Conservation (phyloP, 176 grass and related monocot genomes). For the Carex pumila region DNA sequence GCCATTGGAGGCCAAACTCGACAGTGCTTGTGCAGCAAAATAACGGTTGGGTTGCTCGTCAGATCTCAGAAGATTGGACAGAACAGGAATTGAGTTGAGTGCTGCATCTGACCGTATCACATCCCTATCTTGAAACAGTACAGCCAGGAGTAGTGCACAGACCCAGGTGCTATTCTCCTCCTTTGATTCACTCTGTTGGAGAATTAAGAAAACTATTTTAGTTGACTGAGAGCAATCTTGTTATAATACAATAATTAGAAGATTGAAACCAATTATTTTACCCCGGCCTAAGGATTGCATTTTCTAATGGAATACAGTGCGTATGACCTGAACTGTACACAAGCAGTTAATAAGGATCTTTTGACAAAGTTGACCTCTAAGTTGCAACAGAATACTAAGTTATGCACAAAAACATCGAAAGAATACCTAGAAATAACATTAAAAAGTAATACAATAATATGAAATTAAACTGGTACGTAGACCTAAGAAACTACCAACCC, state of each 20-base stretch:
- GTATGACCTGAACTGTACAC: not conserved
- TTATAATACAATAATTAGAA: not conserved
- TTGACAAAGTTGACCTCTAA: not conserved
- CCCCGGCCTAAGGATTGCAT: not conserved
- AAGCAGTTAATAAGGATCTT: not conserved
- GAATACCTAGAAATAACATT: not conserved
- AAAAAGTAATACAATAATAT: not conserved
- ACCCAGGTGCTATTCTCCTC: constrained; percentile 96
- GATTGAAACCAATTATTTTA: not conserved
- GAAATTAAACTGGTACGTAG: not conserved
- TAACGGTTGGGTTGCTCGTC: constrained; percentile 90
- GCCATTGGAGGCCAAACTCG: constrained; percentile 85
- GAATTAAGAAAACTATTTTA: not conserved
- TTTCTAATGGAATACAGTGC: not conserved
- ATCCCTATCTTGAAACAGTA: constrained; percentile 95
- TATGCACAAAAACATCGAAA: not conserved
- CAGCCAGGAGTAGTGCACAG: constrained; percentile 79
- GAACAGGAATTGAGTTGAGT: constrained; percentile 78
- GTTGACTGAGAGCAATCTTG: not conserved
- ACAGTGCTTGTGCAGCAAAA: constrained; percentile 93
- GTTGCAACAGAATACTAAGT: not conserved
- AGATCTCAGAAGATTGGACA: constrained; percentile 87
- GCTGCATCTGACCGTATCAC: constrained; percentile 69
- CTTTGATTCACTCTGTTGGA: constrained; percentile 62
- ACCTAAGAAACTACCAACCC: not conserved